Evolutionary conservation across 2,329 filamentous ascomycete genomes (phyloP), one percentile per base, ranked within the genome.

Genomic region (Truncatella angustata): DNA sequence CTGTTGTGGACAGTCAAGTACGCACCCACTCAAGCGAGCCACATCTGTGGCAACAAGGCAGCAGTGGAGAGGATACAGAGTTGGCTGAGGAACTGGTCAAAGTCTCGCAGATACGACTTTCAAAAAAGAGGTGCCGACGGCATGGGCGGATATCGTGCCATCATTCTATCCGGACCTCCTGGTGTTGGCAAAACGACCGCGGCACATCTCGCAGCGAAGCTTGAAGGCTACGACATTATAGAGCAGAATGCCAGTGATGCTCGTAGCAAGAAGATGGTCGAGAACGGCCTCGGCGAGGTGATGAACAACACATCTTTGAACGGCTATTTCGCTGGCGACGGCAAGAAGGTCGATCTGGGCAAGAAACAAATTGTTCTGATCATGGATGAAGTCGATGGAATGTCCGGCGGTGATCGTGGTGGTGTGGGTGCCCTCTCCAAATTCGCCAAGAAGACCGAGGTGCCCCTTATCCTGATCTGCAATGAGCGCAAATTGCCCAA

Each of bases 301-400:
- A 83, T 99, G 66, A 91, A 94, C 69, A 97, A 96, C 50, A 97
- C 88, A 0, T 97, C 93, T 20, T 77, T 99, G 11, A 80, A 91
- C 52, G 94, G 94, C 1, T 99, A 88, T 71, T 99, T 97, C 68
- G 85, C 91, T 5, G 85, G 85, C 2, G 89, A 92, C 51, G 88
- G 89, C 21, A 90, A 94, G 70, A 81, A 86, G 52, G 85, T 96
- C 3, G 88, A 97, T 40, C 72, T 76, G 4, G 78, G 79, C 14
- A 97, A 94, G 76, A 96, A 95, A 76, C 97, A 97, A 61, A 85
- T 97, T 30, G 90, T 97, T 5, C 75, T 99, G 45, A 91, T 99
- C 72, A 97, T 99, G 94, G 94, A 99, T 62, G 94, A 99, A 71
- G 94, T 99, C 4, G 94, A 99, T 63, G 94, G 94, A 49, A 97